Conservation (phyloP, 2,329 filamentous ascomycete species). For the Hymenotorrendiella dingleyae region DNA sequence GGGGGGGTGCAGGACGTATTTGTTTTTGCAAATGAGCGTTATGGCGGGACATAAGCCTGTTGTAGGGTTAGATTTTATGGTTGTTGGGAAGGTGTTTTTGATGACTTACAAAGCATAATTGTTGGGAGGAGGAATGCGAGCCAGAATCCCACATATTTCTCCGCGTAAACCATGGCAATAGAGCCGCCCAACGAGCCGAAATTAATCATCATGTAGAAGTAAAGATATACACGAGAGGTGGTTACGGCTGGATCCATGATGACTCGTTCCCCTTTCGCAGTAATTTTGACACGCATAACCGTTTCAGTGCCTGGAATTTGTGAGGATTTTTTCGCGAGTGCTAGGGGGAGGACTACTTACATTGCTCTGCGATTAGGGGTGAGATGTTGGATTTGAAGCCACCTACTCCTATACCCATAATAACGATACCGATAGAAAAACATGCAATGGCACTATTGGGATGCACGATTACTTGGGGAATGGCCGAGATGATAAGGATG, state of each 20-base stretch:
- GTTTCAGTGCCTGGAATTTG: conserved; percentile 11
- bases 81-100: too few species aligned
- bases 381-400: conserved; percentile 38
- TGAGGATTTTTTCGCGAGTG: too few species aligned
- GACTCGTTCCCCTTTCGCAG: conserved; percentile 27
- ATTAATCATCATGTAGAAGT: conserved; percentile 50
- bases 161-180: conserved; percentile 46
- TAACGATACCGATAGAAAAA: conserved; percentile 44
- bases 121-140: conserved; percentile 37
- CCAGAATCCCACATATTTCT: conserved; percentile 48
- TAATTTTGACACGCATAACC: conserved; percentile 19
- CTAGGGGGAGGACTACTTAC: conserved; percentile 13
- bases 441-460: conserved; percentile 39
- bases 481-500: conserved; percentile 47
- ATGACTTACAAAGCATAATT: conserved; percentile 14
- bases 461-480: conserved; percentile 40
- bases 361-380: conserved; percentile 30
- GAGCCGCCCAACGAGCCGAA: conserved; percentile 36
- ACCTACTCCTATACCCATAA: conserved; percentile 39
- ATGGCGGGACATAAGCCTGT: conserved; percentile 50
- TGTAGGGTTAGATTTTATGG: conserved; percentile 17
- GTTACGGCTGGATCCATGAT: conserved; percentile 32
- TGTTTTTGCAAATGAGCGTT: conserved; percentile 48
- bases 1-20: conserved; percentile 40
- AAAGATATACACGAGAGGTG: conserved; percentile 29